Percentiles rank a stretch among this genome's conserved stretches.
These are phyloP conservation scores for Thelonectria blattea DNA, from an alignment of 2,329 filamentous ascomycete genomes.

Conservation along the genomic window DNA sequence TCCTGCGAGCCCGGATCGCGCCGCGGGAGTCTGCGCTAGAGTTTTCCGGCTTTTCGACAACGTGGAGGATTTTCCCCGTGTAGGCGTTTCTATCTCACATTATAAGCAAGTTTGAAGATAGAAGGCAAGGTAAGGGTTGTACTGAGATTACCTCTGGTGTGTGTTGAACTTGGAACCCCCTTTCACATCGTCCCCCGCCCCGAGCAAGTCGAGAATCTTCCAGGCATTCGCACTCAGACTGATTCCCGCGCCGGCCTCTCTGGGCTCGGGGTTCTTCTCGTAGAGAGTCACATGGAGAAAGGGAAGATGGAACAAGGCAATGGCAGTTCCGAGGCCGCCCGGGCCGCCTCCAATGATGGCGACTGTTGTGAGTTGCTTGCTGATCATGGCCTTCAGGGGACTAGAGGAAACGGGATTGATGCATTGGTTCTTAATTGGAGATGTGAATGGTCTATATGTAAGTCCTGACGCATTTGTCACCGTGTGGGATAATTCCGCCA, in stretches of 20 bases:
- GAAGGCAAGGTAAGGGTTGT: neutral
- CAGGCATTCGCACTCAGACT: slow-evolving; percentile 9
- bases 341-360: slow-evolving; percentile 9
- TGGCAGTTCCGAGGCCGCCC: slow-evolving; percentile 7
- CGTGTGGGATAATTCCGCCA: neutral
- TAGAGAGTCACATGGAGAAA: slow-evolving; percentile 10
- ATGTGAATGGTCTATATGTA: neutral
- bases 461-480: neutral
- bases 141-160: neutral
- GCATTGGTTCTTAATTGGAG: neutral
- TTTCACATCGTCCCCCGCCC: neutral
- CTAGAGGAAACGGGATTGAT: neutral
- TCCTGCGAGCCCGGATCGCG: slow-evolving; percentile 6
- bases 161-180: slow-evolving; percentile 12
- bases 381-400: neutral
- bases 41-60: slow-evolving; percentile 1
- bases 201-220: slow-evolving; percentile 12
- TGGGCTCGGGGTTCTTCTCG: slow-evolving; percentile 8
- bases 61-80: neutral
- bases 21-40: slow-evolving; percentile 7
- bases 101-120: neutral
- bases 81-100: neutral
- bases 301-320: slow-evolving; percentile 1
- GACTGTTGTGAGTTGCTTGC: slow-evolving; percentile 1
- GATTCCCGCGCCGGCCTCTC: slow-evolving; percentile 8